A percentile compares a stretch with the other conserved stretches of the same genome.
Conservation (phyloP, 2,329 filamentous ascomycete genomes). For the Verticillium isaacii region DNA sequence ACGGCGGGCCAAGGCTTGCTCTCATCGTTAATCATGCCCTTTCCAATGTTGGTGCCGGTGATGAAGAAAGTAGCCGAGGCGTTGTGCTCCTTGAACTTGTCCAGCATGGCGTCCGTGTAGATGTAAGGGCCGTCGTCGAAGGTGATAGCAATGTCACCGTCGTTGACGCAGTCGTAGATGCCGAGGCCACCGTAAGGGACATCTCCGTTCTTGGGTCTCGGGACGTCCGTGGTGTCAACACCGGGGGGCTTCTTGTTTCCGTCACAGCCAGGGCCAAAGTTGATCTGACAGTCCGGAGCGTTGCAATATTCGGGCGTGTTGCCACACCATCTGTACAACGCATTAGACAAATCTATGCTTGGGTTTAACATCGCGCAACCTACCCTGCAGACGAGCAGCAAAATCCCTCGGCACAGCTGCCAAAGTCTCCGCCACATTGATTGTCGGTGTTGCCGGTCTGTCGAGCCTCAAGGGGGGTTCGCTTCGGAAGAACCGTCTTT, state of each 20-base stretch:
- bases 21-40: conserved; percentile 22
- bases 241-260: conserved; percentile 22
- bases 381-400: conserved; percentile 29
- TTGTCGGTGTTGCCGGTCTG: conserved; percentile 16
- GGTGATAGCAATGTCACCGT: conserved; percentile 24
- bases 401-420: conserved; percentile 23
- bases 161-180: conserved; percentile 20
- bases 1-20: conserved; percentile 17
- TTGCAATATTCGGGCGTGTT: conserved; percentile 16
- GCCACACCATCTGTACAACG: conserved; percentile 20
- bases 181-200: conserved; percentile 25
- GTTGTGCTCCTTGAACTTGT: conserved; percentile 24
- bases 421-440: conserved; percentile 20
- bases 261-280: conserved; percentile 22
- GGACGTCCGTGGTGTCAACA: conserved; percentile 14
- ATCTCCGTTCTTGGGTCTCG: conserved; percentile 18
- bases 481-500: neutral
- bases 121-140: conserved; percentile 31
- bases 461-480: conserved; percentile 9
- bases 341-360: neutral
- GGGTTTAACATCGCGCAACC: neutral
- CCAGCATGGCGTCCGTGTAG: conserved; percentile 27
- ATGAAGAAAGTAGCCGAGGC: conserved; percentile 32
- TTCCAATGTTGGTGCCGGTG: conserved; percentile 24
- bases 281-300: conserved; percentile 22